Evolutionary conservation across 2,329 filamentous ascomycete genomes (phyloP), one percentile per base, ranked within the genome.

Genomic region (Lasiodiplodia sp.): DNA sequence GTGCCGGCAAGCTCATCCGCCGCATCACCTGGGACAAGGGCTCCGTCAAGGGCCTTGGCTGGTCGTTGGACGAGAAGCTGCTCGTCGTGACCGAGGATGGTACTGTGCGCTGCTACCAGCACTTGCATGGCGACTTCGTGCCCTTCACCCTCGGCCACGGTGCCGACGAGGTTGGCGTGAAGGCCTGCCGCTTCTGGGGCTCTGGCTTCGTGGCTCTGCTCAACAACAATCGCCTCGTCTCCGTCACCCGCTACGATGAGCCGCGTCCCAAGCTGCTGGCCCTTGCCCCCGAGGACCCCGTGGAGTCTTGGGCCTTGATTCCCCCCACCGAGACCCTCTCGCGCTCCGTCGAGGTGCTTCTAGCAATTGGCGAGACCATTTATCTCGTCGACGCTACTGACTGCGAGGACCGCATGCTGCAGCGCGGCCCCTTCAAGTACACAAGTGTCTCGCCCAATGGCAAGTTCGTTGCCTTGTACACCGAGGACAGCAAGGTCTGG

Each of bases 51-150:
- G 94, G 93, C 2, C 86, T 99, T 23, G 96, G 96, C 40, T 99
- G 96, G 96, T 97, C 94, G 23, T 95, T 97, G 75, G 93, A 97
- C 72, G 96, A 99, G 84, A 91, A 92, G 77, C 86, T 99, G 57
- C 84, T 99, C 4, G 91, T 97, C 0, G 89, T 98, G 64, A 93
- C 94, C 11, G 88, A 92, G 66, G 95, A 99, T 76, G 96, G 96
- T 28, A 95, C 90, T 1, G 95, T 98, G 53, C 87, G 94, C 70
- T 96, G 93, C 79, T 97, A 94, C 77, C 89, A 94, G 78, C 92
- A 96, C 75, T 83, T 99, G n/a, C 92, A 97, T 78, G 93, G 92
- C 71, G 95, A 98, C 77, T 99, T 99, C 77, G 93, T 91, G 18
- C 94, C 97, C 69, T 99, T 98, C 79, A 94, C 92, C 1, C 85